phyloP scores from a whole-genome alignment of 768 basidiomycete genomes.

The Royoungia palumana region DNA sequence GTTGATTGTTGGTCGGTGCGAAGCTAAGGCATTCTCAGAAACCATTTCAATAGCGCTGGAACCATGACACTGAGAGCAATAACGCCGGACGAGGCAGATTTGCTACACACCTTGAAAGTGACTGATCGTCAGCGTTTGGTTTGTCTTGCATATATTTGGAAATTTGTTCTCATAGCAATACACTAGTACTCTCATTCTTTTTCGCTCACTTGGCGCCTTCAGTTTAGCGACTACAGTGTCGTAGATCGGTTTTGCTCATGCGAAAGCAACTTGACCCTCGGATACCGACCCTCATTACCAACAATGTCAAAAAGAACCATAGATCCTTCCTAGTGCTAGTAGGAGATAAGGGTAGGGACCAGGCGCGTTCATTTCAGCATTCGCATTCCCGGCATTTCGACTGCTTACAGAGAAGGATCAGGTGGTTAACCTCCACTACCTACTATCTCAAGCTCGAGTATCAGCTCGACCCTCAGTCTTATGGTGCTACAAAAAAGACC shows the following conservation, averaged over 20 bases:
- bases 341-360: constrained; percentile 90
- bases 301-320: constrained; percentile 91
- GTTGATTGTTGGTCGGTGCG: too few relatives aligned
- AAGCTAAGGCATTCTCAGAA: too few relatives aligned
- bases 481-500: constrained; percentile 99
- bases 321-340: constrained; percentile 95
- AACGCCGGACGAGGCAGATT: too few relatives aligned
- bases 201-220: too few relatives aligned
- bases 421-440: constrained; percentile 93
- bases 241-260: constrained; percentile 45
- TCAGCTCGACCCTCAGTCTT: constrained; percentile 88
- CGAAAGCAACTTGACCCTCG: constrained; percentile 89
- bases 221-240: too few relatives aligned
- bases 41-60: too few relatives aligned
- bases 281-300: constrained; percentile 87
- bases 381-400: not conserved
- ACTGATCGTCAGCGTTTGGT: too few relatives aligned
- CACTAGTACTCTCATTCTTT: too few relatives aligned
- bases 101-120: too few relatives aligned
- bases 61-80: too few relatives aligned
- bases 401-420: constrained; percentile 26
- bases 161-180: too few relatives aligned
- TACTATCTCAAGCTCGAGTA: constrained; percentile 87
- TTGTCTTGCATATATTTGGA: too few relatives aligned
- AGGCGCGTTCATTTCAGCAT: constrained; percentile 47